A percentile compares a stretch with the other conserved stretches of the same genome.
Conservation (phyloP, 352 stramenopile genomes). For the Globisporangium alternatum region DNA sequence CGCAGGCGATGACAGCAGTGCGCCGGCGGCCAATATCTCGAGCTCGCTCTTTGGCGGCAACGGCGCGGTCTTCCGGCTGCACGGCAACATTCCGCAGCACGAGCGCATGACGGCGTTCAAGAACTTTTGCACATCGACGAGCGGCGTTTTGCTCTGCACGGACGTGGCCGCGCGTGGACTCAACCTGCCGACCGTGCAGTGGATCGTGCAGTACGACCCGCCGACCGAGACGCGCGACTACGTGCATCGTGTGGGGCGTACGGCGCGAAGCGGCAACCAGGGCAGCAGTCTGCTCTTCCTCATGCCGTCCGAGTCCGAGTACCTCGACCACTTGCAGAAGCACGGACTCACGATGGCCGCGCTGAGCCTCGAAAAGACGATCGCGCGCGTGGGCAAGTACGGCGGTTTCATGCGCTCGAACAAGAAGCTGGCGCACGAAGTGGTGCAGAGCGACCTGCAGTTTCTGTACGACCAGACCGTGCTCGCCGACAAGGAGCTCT, state of each 20-base stretch:
- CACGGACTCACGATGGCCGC: slow-evolving; percentile 79
- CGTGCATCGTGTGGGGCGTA: slow-evolving; percentile 99
- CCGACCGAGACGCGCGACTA: slow-evolving; percentile 99
- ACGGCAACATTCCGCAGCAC: slow-evolving; percentile 96
- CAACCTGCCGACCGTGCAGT: slow-evolving; percentile 96
- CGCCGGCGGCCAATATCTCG: slow-evolving; percentile 22
- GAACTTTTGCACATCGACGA: slow-evolving; percentile 89
- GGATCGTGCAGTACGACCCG: slow-evolving; percentile 98
- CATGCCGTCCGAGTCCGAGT: slow-evolving; percentile 94
- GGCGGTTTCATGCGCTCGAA: slow-evolving; percentile 58
- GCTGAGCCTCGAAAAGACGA: slow-evolving; percentile 83
- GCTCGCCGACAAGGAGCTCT: slow-evolving; percentile 80
- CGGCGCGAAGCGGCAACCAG: slow-evolving; percentile 96
- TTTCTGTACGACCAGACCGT: slow-evolving; percentile 84
- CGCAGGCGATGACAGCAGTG: slow-evolving; percentile 76
- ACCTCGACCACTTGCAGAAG: slow-evolving; percentile 91
- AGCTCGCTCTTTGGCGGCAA: slow-evolving; percentile 62
- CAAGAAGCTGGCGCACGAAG: slow-evolving; percentile 82
- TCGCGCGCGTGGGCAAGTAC: slow-evolving; percentile 58
- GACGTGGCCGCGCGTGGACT: slow-evolving; percentile 98
- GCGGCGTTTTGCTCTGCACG: slow-evolving; percentile 96
- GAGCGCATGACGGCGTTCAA: slow-evolving; percentile 95
- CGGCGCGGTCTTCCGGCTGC: slow-evolving; percentile 80
- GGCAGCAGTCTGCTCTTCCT: slow-evolving; percentile 97
- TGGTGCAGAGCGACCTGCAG: slow-evolving; percentile 77